Conservation (phyloP, 1,284 basidiomycete species). For the Cystobasidiaceae sp. region DNA sequence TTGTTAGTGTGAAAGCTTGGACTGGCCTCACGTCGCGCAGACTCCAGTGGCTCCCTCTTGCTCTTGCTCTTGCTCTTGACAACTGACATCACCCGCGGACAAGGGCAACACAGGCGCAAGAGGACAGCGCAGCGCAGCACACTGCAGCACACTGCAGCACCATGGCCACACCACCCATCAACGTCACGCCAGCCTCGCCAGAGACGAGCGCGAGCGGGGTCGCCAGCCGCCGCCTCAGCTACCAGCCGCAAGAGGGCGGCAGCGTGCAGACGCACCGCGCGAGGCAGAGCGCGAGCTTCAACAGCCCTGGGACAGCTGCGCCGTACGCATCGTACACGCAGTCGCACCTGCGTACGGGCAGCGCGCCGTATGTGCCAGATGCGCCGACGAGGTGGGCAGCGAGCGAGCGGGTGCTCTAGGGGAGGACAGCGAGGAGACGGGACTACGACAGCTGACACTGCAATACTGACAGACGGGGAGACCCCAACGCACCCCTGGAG, state of each 20-base stretch:
- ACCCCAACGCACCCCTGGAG: slow-evolving; percentile 66
- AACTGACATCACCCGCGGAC: no score
- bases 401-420: not conserved
- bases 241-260: slow-evolving; percentile 22
- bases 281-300: not conserved
- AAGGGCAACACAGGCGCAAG: no score
- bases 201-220: slow-evolving; percentile 20
- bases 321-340: slow-evolving; percentile 1
- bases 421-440: not conserved
- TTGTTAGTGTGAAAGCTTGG: no score
- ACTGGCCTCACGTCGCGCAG: no score
- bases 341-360: slow-evolving; percentile 24
- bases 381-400: slow-evolving; percentile 24
- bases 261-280: not conserved
- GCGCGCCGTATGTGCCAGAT: slow-evolving; percentile 30
- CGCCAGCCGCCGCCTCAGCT: slow-evolving; percentile 22
- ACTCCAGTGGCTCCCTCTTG: no score
- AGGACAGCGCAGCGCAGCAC: no score
- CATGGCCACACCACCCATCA: slow-evolving; percentile 22
- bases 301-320: not conserved
- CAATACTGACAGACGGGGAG: slow-evolving; percentile 2
- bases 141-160: no score
- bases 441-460: not conserved
- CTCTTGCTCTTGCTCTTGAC: no score
- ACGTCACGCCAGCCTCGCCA: slow-evolving; percentile 27